Conservation (phyloP, 495 filamentous ascomycete genomes). For the Aspergillus biplanus region DNA sequence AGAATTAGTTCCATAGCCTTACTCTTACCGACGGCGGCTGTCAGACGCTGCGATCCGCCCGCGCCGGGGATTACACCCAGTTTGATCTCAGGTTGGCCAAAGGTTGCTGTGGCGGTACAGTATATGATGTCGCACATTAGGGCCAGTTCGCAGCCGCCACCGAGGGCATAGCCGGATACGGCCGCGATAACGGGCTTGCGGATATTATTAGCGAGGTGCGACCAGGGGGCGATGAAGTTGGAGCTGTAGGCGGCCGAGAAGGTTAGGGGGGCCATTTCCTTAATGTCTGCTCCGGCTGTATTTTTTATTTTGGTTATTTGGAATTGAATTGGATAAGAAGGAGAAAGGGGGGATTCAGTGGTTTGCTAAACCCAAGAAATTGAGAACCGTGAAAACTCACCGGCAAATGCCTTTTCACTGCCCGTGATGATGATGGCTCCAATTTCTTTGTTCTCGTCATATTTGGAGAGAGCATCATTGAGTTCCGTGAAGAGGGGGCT, state of each 20-base stretch:
- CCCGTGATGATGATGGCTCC: conserved; percentile 86
- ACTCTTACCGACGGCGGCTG: conserved; percentile 82
- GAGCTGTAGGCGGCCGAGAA: conserved; percentile 82
- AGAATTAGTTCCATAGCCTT: conserved; percentile 93
- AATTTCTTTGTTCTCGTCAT: conserved; percentile 71
- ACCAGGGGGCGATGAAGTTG: conserved; percentile 95
- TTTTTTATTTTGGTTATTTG: conserved; percentile 7
- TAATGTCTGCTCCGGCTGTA: conserved; percentile 92
- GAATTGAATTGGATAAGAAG: not conserved
- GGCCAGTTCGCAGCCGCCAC: conserved; percentile 96
- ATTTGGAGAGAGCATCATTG: conserved; percentile 74
- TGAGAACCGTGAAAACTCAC: conserved; percentile 30
- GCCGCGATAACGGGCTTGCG: conserved; percentile 93
- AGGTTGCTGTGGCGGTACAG: conserved; percentile 78
- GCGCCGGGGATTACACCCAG: conserved; percentile 91
- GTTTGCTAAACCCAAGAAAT: not conserved
- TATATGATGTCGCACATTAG: conserved; percentile 97
- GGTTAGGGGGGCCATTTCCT: conserved; percentile 92
- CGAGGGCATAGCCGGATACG: conserved; percentile 91
- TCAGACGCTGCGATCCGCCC: conserved; percentile 89
- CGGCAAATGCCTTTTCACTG: conserved; percentile 83
- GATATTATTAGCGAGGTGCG: conserved; percentile 73
- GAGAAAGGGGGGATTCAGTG: not conserved
- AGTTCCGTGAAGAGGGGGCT: conserved; percentile 87
- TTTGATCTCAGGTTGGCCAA: conserved; percentile 97